Conservation (phyloP, 2,329 filamentous ascomycete species). For the Parasarocladium wereldwijsianum region DNA sequence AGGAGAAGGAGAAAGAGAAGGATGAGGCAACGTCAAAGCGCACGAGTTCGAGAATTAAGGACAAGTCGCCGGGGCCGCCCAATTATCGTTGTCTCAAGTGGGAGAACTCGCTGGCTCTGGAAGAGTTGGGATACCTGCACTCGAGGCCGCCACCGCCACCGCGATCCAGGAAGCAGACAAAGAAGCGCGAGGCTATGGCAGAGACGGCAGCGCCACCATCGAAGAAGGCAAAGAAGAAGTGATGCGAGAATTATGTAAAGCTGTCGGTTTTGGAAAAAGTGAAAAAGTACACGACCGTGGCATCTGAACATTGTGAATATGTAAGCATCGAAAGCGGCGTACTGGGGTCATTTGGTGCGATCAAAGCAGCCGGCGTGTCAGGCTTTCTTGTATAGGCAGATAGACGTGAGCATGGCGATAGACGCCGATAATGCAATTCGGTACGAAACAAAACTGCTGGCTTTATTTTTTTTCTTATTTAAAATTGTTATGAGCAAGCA, state of each 20-base stretch:
- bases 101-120: constrained; percentile 41
- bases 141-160: constrained; percentile 38
- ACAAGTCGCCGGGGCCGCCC: constrained; percentile 30
- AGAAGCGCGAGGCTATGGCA: constrained; percentile 31
- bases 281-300: too few relatives aligned
- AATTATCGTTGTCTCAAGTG: constrained; percentile 36
- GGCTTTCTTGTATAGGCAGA: too few relatives aligned
- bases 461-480: too few relatives aligned
- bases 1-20: constrained; percentile 18
- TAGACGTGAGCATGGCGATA: too few relatives aligned
- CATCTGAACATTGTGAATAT: not conserved
- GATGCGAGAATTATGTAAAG: too few relatives aligned
- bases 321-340: too few relatives aligned
- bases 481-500: too few relatives aligned
- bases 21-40: constrained; percentile 22
- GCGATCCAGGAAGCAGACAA: constrained; percentile 32
- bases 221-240: constrained; percentile 12
- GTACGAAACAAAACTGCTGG: too few relatives aligned
- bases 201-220: constrained; percentile 14
- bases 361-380: too few relatives aligned
- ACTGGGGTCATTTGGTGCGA: too few relatives aligned
- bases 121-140: constrained; percentile 43
- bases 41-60: constrained; percentile 29
- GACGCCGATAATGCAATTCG: too few relatives aligned
- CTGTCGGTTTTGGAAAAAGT: too few relatives aligned